Evolutionary conservation across 129 eudicot genomes (phyloP).

Genomic region (Rutidosis leptorrhynchoides): DNA sequence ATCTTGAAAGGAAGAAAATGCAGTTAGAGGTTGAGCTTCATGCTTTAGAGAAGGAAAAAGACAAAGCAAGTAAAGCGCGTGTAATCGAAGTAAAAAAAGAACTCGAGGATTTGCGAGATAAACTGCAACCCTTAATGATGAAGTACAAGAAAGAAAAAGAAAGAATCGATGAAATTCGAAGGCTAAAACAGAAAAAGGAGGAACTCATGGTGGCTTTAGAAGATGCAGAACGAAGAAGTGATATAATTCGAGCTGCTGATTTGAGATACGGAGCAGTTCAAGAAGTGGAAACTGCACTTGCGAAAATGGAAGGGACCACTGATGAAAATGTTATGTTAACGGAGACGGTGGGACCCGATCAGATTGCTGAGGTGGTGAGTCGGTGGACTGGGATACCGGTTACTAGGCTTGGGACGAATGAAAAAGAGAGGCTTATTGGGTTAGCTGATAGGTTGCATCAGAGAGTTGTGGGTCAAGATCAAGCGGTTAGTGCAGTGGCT

Average conservation of each 20-base stretch:
- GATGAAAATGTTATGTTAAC: slow-evolving; percentile 66
- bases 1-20: slow-evolving; percentile 81
- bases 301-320: slow-evolving; percentile 58
- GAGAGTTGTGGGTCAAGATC: slow-evolving; percentile 90
- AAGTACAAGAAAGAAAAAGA: slow-evolving; percentile 83
- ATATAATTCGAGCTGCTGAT: slow-evolving; percentile 87
- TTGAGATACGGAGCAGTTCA: slow-evolving; percentile 83
- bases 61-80: slow-evolving; percentile 92
- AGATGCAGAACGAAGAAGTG: slow-evolving; percentile 90
- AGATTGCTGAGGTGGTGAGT: slow-evolving; percentile 94
- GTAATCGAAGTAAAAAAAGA: slow-evolving; percentile 73
- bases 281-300: slow-evolving; percentile 77
- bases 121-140: slow-evolving; percentile 82
- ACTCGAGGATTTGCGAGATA: slow-evolving; percentile 79
- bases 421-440: slow-evolving; percentile 77
- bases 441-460: slow-evolving; percentile 71
- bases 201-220: slow-evolving; percentile 61
- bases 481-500: slow-evolving; percentile 82
- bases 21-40: slow-evolving; percentile 91
- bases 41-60: slow-evolving; percentile 97
- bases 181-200: slow-evolving; percentile 73
- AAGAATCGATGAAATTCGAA: slow-evolving; percentile 76
- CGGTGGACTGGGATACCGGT: slow-evolving; percentile 99
- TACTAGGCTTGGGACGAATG: slow-evolving; percentile 83
- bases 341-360: slow-evolving; percentile 93